Conservation (phyloP, 179 eudicot genomes). For the Sideroxylon spinosum region DNA sequence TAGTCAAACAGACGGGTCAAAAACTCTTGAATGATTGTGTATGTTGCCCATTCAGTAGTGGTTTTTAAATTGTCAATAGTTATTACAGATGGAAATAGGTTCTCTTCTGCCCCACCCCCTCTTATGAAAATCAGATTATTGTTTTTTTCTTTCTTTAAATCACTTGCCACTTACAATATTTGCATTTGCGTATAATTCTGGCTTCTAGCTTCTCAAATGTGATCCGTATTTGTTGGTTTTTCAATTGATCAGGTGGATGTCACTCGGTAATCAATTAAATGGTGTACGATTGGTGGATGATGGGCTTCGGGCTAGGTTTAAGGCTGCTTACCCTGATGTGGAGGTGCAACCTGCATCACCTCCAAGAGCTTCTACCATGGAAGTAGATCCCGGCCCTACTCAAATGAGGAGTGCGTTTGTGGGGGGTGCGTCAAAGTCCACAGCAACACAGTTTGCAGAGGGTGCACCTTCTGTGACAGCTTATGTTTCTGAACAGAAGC, state of each 20-base stretch:
- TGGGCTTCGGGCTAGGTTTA: slow-evolving; percentile 88
- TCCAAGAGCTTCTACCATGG: slow-evolving; percentile 77
- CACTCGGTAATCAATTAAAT: slow-evolving; percentile 84
- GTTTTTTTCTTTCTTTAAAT: neutral
- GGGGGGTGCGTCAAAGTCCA: slow-evolving; percentile 42
- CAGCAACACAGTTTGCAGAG: slow-evolving; percentile 32
- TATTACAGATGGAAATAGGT: neutral
- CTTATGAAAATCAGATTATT: neutral
- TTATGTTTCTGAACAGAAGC: slow-evolving; percentile 43
- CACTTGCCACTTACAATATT: neutral
- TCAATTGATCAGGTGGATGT: slow-evolving; percentile 70
- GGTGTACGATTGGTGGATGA: slow-evolving; percentile 83
- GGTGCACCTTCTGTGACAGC: slow-evolving; percentile 30
- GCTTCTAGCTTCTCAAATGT: too few species aligned
- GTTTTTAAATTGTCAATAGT: neutral
- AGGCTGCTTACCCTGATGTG: slow-evolving; percentile 93
- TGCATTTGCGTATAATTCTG: neutral
- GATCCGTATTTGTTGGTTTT: neutral
- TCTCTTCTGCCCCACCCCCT: neutral
- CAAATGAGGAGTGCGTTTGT: slow-evolving; percentile 41
- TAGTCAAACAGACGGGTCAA: neutral
- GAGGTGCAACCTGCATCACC: slow-evolving; percentile 91
- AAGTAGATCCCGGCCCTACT: slow-evolving; percentile 43
- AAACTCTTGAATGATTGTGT: neutral
- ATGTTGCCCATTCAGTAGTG: neutral